Conservation (phyloP, 345 rosid genomes). For the Syzygium oleosum region DNA sequence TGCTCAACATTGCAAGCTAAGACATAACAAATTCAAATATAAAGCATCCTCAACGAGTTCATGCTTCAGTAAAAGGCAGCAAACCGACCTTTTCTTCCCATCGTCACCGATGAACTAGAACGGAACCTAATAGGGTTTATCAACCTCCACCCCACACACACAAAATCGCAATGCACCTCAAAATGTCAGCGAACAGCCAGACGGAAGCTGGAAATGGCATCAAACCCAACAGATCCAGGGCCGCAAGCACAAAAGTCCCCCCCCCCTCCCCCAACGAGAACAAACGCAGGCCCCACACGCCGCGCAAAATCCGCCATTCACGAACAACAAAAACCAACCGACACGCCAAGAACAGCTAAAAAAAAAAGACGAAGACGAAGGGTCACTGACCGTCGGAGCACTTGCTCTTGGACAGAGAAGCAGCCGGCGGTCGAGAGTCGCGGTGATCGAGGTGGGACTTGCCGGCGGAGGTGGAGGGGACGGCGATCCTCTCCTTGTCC, state of each 20-base stretch:
- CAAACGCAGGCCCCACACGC: background rate
- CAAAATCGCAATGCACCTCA: background rate
- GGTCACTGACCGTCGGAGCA: conserved; percentile 51
- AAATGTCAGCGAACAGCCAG: background rate
- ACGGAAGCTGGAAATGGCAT: background rate
- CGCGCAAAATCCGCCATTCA: background rate
- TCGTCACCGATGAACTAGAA: background rate
- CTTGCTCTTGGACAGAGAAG: conserved; percentile 42
- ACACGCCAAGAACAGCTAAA: background rate
- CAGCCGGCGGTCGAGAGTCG: conserved; percentile 30
- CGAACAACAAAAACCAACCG: background rate
- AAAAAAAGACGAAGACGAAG: background rate
- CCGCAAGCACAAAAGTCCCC: background rate
- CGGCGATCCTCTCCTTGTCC: conserved; percentile 52
- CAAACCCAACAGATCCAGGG: background rate
- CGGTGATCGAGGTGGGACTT: conserved; percentile 66
- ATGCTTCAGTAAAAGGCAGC: background rate
- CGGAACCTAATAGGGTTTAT: background rate
- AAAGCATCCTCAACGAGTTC: background rate
- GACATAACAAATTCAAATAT: background rate
- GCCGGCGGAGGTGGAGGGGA: conserved; percentile 66
- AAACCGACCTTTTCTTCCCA: background rate
- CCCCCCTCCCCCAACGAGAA: background rate
- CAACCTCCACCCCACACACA: background rate
- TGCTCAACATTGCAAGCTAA: background rate